Conservation (phyloP, 1,139 yeast species). For the Scheffersomyces titani region DNA sequence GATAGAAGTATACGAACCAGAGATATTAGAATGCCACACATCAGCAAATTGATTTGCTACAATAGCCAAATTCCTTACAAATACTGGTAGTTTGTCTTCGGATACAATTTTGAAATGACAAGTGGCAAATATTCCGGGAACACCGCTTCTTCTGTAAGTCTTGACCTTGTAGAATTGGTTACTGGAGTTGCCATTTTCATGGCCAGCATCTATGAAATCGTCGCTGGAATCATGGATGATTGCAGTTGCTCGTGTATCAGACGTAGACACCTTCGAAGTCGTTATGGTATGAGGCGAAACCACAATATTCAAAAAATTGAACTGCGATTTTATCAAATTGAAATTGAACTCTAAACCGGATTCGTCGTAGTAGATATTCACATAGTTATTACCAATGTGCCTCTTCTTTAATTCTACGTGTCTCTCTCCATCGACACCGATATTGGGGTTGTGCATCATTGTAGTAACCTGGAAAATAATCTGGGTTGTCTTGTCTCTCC, state of each 20-base stretch:
- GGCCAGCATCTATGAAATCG: slow-evolving; percentile 5
- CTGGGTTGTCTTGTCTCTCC: slow-evolving; percentile 74
- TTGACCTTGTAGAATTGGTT: slow-evolving; percentile 56
- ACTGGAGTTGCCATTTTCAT: neutral
- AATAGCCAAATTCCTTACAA: slow-evolving; percentile 66
- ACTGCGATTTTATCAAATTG: slow-evolving; percentile 73
- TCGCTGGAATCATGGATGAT: neutral
- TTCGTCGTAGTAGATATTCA: slow-evolving; percentile 79
- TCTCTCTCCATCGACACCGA: slow-evolving; percentile 39
- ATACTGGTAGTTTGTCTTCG: slow-evolving; percentile 57
- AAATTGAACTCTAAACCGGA: slow-evolving; percentile 66
- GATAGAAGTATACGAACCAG: slow-evolving; percentile 54
- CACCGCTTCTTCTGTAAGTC: slow-evolving; percentile 63
- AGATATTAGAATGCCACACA: slow-evolving; percentile 61
- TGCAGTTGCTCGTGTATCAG: neutral
- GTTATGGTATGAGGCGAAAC: slow-evolving; percentile 59
- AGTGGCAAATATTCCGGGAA: slow-evolving; percentile 77
- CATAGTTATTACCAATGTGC: slow-evolving; percentile 85
- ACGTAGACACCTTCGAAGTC: neutral
- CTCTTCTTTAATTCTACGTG: slow-evolving; percentile 63
- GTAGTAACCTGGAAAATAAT: slow-evolving; percentile 79
- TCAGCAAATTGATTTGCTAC: slow-evolving; percentile 73
- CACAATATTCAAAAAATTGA: slow-evolving; percentile 79
- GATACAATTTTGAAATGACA: slow-evolving; percentile 73
- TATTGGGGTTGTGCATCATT: slow-evolving; percentile 53